Evolutionary conservation across 441 rosid species (phyloP), one percentile per base, ranked within the genome.

Genomic region (Populus trichocarpa): DNA sequence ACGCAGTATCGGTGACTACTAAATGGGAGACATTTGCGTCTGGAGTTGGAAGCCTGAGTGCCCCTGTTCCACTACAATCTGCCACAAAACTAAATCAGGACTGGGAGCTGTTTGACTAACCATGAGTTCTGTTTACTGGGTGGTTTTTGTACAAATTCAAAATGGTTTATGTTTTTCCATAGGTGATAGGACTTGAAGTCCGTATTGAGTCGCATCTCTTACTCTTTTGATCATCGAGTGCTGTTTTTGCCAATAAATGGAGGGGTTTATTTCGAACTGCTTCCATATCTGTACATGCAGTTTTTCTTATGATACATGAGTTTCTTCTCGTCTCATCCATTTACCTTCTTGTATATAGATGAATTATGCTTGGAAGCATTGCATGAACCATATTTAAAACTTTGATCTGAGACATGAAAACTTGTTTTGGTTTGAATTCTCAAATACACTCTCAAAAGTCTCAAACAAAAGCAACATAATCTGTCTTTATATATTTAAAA

Each of bases 41-140:
- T 36, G 87, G 84, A n/a, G 84, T 82, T 2, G 85, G 87, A 83
- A 84, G 88, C 87, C 75, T 89, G 59, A 79, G 75, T 53, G 78
- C 83, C 26, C 85, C 89, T 14, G 63, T 77, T 23, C 80, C 88
- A 2, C 25, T 75, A 73, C 77, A 77, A 50, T 78, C 89, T 53
- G 80, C 86, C 50, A 79, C 89, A 35, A 86, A 78, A 80, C 75
- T 85, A 77, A 83, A 87, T 80, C 76, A 81, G 32, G 80, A 87
- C 65, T 90, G 89, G 95, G 90, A 86, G 78, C 73, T 81, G 72
- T 87, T 91, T 72, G 89, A 86, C 66, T 91, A 69, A 68, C 57
- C 68, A 57, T 6, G 63, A 42, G 25, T 22, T 67, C 66, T 2
- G 20, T 7, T 16, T 2, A 25, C 35, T 1, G 25, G 42, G 25